phyloP scores from a whole-genome alignment of 768 basidiomycete genomes.

The Clathrus columnatus region DNA sequence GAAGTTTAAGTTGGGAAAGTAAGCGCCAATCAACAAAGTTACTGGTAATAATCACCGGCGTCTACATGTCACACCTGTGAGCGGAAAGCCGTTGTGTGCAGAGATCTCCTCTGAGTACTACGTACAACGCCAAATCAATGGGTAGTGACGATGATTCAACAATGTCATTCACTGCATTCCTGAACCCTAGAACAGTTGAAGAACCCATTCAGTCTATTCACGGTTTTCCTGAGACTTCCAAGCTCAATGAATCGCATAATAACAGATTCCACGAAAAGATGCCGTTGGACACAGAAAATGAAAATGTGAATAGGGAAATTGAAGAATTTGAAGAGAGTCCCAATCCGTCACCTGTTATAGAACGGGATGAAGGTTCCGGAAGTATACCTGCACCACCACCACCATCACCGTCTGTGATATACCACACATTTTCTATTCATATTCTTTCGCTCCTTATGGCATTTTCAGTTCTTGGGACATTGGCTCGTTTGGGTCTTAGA shows the following conservation, averaged over 20 bases:
- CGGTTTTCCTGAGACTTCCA: neutral
- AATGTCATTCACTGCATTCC: too few relatives aligned
- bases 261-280: neutral
- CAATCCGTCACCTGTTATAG: neutral
- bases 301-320: neutral
- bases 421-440: constrained; percentile 49
- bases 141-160: too few relatives aligned
- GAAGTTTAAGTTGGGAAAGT: neutral
- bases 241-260: too few relatives aligned
- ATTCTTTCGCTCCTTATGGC: constrained; percentile 69
- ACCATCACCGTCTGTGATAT: constrained; percentile 12
- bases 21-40: neutral
- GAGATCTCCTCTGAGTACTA: too few relatives aligned
- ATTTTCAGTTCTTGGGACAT: constrained; percentile 75
- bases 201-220: neutral
- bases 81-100: too few relatives aligned
- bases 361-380: constrained; percentile 9
- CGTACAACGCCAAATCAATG: too few relatives aligned
- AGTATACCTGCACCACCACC: constrained; percentile 18
- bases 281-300: neutral
- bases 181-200: too few relatives aligned
- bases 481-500: constrained; percentile 70
- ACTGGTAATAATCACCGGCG: neutral
- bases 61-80: neutral
- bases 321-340: neutral